These are phyloP conservation scores for Peronospora tabacina DNA, from an alignment of 352 stramenopile species.

Conservation along the genomic window DNA sequence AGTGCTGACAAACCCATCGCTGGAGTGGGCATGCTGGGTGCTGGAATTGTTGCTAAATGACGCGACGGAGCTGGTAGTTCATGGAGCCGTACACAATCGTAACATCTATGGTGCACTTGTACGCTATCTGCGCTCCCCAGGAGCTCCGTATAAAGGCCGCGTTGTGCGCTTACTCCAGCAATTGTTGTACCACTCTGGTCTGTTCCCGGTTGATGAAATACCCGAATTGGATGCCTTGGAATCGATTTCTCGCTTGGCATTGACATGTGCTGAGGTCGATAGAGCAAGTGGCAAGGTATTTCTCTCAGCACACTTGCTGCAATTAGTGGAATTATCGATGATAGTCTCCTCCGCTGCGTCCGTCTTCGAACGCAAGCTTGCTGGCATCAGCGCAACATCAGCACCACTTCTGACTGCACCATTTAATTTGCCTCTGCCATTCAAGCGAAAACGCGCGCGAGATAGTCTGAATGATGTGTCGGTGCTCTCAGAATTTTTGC, in stretches of 20 bases:
- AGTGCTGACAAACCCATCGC: constrained; percentile 60
- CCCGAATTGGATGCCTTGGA: constrained; percentile 58
- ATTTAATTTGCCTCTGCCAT: constrained; percentile 34
- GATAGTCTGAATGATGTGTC: constrained; percentile 50
- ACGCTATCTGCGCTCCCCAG: constrained; percentile 67
- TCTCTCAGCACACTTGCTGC: constrained; percentile 62
- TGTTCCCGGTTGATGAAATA: constrained; percentile 49
- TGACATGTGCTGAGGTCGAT: constrained; percentile 50
- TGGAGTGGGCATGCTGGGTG: constrained; percentile 85
- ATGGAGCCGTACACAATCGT: constrained; percentile 70
- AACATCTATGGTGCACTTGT: constrained; percentile 78
- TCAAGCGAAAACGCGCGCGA: constrained; percentile 34
- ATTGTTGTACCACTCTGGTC: constrained; percentile 50
- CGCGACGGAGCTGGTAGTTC: constrained; percentile 48
- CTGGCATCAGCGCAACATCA: background rate
- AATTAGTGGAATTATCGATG: constrained; percentile 73
- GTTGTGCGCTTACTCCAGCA: constrained; percentile 72
- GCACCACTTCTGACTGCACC: constrained; percentile 6
- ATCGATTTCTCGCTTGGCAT: constrained; percentile 48
- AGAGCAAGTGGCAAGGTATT: constrained; percentile 58
- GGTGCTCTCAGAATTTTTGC: constrained; percentile 49
- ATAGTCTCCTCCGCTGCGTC: constrained; percentile 37
- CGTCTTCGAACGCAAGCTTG: constrained; percentile 31
- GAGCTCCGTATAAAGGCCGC: constrained; percentile 71
- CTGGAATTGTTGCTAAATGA: constrained; percentile 76